These are phyloP conservation scores for Trichosporon sp. DNA, from an alignment of 1,284 basidiomycete species.

Conservation along the genomic window DNA sequence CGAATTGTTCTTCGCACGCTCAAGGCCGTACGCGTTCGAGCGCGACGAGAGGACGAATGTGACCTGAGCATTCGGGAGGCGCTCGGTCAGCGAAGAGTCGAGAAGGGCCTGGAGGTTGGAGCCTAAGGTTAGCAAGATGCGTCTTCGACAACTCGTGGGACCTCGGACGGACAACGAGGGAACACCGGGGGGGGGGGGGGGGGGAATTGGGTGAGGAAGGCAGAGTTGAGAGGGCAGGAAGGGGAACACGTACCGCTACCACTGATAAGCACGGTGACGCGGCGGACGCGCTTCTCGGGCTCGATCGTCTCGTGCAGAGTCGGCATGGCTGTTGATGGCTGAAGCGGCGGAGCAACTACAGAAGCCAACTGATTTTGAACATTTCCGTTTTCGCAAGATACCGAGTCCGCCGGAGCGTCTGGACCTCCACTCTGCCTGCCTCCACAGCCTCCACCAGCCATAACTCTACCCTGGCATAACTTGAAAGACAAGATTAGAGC, in stretches of 20 bases:
- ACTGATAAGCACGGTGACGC: constrained; percentile 70
- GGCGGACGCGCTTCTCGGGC: constrained; percentile 35
- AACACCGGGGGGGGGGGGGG: not conserved
- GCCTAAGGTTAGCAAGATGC: constrained; percentile 61
- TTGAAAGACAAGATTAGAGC: constrained; percentile 3
- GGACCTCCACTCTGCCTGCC: constrained; percentile 1
- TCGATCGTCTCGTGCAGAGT: constrained; percentile 36
- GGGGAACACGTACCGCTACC: constrained; percentile 71
- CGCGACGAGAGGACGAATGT: constrained; percentile 87
- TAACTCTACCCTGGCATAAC: not conserved
- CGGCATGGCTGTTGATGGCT: constrained; percentile 33
- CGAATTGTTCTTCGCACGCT: constrained; percentile 68
- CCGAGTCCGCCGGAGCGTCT: constrained; percentile 5
- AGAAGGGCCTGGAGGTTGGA: constrained; percentile 95
- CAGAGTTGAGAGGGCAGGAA: not conserved
- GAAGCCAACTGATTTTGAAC: not conserved
- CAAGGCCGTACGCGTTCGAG: constrained; percentile 86
- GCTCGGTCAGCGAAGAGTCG: constrained; percentile 68
- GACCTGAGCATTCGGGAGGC: constrained; percentile 70
- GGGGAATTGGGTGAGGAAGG: too few species aligned
- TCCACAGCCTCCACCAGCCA: not conserved
- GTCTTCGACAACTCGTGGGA: constrained; percentile 13
- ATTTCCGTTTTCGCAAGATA: constrained; percentile 10
- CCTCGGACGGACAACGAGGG: constrained; percentile 11
- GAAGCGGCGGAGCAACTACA: not conserved